These are phyloP conservation scores for Brettanomyces sp. DNA, from an alignment of 805 yeast species.

Conservation along the genomic window DNA sequence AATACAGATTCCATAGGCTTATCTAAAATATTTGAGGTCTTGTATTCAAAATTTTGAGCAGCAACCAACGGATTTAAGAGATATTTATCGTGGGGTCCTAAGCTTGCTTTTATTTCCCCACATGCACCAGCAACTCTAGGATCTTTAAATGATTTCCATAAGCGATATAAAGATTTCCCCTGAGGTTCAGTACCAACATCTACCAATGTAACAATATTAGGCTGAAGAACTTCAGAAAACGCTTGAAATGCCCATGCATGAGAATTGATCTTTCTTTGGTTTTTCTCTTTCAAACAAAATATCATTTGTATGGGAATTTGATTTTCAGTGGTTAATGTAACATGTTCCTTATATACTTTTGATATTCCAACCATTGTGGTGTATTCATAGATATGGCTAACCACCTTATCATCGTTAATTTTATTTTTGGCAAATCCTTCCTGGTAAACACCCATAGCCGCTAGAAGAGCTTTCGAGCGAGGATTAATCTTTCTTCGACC, in stretches of 20 bases:
- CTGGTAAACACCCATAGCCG: slow-evolving; percentile 86
- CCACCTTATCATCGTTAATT: slow-evolving; percentile 73
- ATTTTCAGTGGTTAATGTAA: slow-evolving; percentile 58
- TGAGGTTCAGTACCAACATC: slow-evolving; percentile 96
- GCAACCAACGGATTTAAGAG: slow-evolving; percentile 84
- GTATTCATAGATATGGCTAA: slow-evolving; percentile 86
- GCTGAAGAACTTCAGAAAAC: slow-evolving; percentile 72
- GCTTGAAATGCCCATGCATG: slow-evolving; percentile 97
- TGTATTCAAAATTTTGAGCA: slow-evolving; percentile 94
- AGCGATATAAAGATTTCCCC: slow-evolving; percentile 70
- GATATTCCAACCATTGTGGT: slow-evolving; percentile 86
- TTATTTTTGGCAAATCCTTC: slow-evolving; percentile 92
- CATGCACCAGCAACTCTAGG: slow-evolving; percentile 94
- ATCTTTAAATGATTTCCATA: slow-evolving; percentile 79
- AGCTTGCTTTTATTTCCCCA: slow-evolving; percentile 87
- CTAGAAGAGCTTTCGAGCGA: slow-evolving; percentile 67
- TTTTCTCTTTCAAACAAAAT: slow-evolving; percentile 84
- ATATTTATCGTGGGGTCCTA: slow-evolving; percentile 44
- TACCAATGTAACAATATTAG: slow-evolving; percentile 71
- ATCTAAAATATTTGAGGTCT: slow-evolving; percentile 88
- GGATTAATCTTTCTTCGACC: slow-evolving; percentile 82
- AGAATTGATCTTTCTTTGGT: slow-evolving; percentile 84
- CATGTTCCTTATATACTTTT: slow-evolving; percentile 42
- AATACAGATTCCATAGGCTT: slow-evolving; percentile 93
- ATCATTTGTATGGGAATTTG: slow-evolving; percentile 78